These are phyloP conservation scores for Fusarium mundagurra DNA, from an alignment of 2,329 filamentous ascomycete species.

Conservation along the genomic window DNA sequence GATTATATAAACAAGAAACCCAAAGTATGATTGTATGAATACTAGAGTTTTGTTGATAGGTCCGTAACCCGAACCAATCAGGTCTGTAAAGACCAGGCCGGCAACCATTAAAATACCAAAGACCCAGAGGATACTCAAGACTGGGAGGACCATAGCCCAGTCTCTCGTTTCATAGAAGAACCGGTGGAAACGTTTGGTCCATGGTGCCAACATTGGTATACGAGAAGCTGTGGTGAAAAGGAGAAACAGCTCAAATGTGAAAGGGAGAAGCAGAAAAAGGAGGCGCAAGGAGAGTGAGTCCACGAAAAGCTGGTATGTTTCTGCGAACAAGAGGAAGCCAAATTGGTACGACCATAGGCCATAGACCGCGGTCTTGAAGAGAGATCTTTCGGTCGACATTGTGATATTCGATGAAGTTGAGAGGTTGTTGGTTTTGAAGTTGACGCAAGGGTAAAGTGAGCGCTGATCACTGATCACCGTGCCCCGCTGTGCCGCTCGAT, in stretches of 20 bases:
- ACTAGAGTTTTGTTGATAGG: background rate
- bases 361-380: background rate
- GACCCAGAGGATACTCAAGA: conserved; percentile 27
- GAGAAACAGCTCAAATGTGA: conserved; percentile 33
- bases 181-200: background rate
- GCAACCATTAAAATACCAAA: conserved; percentile 6
- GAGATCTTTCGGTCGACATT: conserved; percentile 2
- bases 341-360: conserved; percentile 23
- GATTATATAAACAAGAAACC: background rate
- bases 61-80: conserved; percentile 4
- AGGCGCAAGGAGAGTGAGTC: background rate
- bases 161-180: conserved; percentile 33
- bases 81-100: conserved; percentile 2
- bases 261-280: conserved; percentile 4
- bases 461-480: conserved; percentile 2
- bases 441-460: background rate
- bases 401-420: background rate
- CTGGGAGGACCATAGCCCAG: conserved; percentile 30
- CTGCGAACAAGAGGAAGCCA: background rate
- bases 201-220: background rate
- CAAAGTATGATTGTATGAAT: background rate
- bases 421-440: background rate
- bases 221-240: conserved; percentile 36
- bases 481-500: conserved; percentile 8
- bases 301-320: background rate